Evolutionary conservation across 495 filamentous ascomycete species (phyloP), one percentile per base, ranked within the genome.

Genomic region (Daldinia concentrica): DNA sequence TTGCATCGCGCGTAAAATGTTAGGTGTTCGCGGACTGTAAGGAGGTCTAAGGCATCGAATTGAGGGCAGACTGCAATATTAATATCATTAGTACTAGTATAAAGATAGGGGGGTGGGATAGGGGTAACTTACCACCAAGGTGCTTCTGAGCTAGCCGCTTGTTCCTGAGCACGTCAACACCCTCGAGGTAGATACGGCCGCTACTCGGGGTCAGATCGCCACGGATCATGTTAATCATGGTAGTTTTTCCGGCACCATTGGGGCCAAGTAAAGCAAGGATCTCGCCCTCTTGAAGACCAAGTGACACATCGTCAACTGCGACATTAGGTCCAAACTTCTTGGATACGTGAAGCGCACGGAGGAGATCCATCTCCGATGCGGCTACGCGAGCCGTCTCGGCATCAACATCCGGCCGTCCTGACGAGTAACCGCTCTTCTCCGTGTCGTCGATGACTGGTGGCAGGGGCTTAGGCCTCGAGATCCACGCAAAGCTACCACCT

Each of bases 181-280:
- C 84, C 74, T 92, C 88, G 62, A 93, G 86, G 48, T 88, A 86
- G 50, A 93, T 87, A 19, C 89, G 86, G 50, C 89, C 88, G 14
- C 72, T 73, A 59, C 78, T 78, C 0, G 91, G 90, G 6, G 82
- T 82, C 27, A 91, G 83, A 58, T 93, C 91, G 6, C 90, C 92
- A 26, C 91, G 85, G 71, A 94, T 90, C 61, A 93, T 83, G 57
- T 85, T 88, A 74, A 94, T 91, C 0, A 87, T 91, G 1, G 90
- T 93, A 3, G 86, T 88, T 76, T 94, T 94, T 29, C 91, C 91
- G 0, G 91, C 91, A 4, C 91, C 91, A 74, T 94, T 94, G 0
- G 90, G 72, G 4, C 91, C 91, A 4, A 93, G 85, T 0, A 92
- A 83, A 11, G 90, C 90, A 69, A 92, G 92, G 30, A 91, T 87